Evolutionary conservation across 352 stramenopile genomes (phyloP).

Genomic region (Globisporangium camurandrum): DNA sequence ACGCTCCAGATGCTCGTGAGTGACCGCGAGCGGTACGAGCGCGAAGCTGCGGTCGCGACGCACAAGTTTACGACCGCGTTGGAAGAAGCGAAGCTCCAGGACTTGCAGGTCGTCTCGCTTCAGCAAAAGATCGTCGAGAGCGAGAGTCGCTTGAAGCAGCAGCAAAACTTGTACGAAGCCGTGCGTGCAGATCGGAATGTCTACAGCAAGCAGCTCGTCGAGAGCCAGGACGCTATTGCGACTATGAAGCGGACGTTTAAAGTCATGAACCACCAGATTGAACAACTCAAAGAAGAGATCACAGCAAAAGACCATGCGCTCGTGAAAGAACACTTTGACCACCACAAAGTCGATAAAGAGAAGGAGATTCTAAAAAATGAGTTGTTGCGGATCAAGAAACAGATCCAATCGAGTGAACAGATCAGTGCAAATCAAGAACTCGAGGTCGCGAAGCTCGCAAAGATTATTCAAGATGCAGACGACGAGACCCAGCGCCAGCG

Average conservation of each 20-base stretch:
- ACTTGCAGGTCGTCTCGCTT: constrained; percentile 60
- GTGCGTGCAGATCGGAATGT: constrained; percentile 89
- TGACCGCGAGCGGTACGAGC: constrained; percentile 86
- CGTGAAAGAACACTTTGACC: constrained; percentile 91
- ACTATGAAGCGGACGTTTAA: constrained; percentile 89
- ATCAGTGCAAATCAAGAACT: constrained; percentile 86
- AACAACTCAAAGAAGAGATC: constrained; percentile 91
- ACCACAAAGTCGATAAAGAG: constrained; percentile 92
- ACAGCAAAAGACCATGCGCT: constrained; percentile 88
- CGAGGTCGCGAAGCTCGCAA: constrained; percentile 67
- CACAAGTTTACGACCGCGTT: constrained; percentile 80
- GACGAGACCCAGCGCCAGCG: constrained; percentile 81
- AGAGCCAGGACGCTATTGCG: constrained; percentile 86
- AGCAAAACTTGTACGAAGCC: constrained; percentile 92
- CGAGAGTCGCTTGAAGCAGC: constrained; percentile 85
- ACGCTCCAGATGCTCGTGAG: constrained; percentile 80
- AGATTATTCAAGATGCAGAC: constrained; percentile 90
- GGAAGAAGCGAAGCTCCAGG: constrained; percentile 73
- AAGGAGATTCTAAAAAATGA: constrained; percentile 88
- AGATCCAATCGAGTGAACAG: constrained; percentile 84
- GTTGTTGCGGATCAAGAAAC: constrained; percentile 86
- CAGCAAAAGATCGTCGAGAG: constrained; percentile 75
- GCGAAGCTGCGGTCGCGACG: constrained; percentile 68
- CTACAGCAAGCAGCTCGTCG: constrained; percentile 92
- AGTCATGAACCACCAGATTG: constrained; percentile 90